Conservation (phyloP, 768 basidiomycete genomes). For the Mycena chlorophos region DNA sequence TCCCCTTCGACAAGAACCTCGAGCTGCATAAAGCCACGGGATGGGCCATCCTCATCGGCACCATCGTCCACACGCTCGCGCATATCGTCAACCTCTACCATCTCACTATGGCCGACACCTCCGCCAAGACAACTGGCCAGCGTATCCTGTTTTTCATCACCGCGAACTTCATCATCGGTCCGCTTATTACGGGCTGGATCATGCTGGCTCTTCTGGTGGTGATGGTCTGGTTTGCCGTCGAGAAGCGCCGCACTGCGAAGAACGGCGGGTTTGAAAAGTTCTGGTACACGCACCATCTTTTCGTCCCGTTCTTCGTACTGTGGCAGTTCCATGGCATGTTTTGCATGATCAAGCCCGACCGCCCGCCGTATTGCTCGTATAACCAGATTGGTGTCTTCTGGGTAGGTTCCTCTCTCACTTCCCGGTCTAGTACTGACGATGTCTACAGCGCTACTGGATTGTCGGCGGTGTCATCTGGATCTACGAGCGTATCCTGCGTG, state of each 20-base stretch:
- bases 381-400: slow-evolving; percentile 92
- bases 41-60: slow-evolving; percentile 84
- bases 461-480: slow-evolving; percentile 86
- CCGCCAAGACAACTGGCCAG: slow-evolving; percentile 53
- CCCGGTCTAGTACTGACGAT: slow-evolving; percentile 9
- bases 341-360: slow-evolving; percentile 93
- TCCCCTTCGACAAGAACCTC: slow-evolving; percentile 93
- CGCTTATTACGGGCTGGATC: slow-evolving; percentile 84
- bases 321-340: slow-evolving; percentile 98
- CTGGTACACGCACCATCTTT: slow-evolving; percentile 88
- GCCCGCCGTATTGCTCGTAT: slow-evolving; percentile 82
- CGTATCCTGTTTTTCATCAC: slow-evolving; percentile 69
- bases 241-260: slow-evolving; percentile 71
- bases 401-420: slow-evolving; percentile 48
- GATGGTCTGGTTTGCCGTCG: slow-evolving; percentile 86
- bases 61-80: slow-evolving; percentile 73
- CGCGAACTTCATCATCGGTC: slow-evolving; percentile 82
- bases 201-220: slow-evolving; percentile 72
- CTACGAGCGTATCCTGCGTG: slow-evolving; percentile 85
- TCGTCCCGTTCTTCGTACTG: slow-evolving; percentile 87
- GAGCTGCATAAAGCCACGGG: slow-evolving; percentile 88
- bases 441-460: slow-evolving; percentile 78
- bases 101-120: slow-evolving; percentile 57
- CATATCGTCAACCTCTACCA: slow-evolving; percentile 85
- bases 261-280: slow-evolving; percentile 69